Conservation (phyloP, 2,329 filamentous ascomycete genomes). For the Beauveria rudraprayagi region DNA sequence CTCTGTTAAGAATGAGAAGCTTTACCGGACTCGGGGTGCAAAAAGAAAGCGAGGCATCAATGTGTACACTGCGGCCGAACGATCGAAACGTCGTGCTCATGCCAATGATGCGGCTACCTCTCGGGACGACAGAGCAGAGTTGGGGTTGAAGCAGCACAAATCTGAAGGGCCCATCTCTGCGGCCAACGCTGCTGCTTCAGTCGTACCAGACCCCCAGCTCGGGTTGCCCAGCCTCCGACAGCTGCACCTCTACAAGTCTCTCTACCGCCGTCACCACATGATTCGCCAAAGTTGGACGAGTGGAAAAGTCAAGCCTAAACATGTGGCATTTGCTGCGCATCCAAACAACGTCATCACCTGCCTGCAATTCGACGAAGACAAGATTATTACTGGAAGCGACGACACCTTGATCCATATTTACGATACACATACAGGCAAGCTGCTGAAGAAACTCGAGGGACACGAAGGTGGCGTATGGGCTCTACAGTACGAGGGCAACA, state of each 20-base stretch:
- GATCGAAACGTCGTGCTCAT: conserved; percentile 46
- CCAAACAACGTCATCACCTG: conserved; percentile 96
- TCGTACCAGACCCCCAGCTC: conserved; percentile 73
- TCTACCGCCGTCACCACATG: conserved; percentile 87
- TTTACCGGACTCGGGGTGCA: conserved; percentile 38
- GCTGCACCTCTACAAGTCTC: conserved; percentile 89
- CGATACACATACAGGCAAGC: conserved; percentile 85
- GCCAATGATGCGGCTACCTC: conserved; percentile 36
- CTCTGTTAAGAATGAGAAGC: conserved; percentile 31
- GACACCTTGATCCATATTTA: conserved; percentile 98
- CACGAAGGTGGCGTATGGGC: conserved; percentile 98
- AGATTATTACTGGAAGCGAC: conserved; percentile 95
- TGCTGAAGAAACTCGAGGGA: conserved; percentile 76
- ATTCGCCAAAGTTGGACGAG: conserved; percentile 91
- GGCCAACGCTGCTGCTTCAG: conserved; percentile 73
- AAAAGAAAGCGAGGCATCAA: conserved; percentile 49
- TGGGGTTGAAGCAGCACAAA: conserved; percentile 40
- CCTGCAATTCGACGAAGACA: conserved; percentile 94
- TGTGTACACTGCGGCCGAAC: conserved; percentile 36
- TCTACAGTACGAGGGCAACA: conserved; percentile 90
- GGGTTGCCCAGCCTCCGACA: conserved; percentile 71
- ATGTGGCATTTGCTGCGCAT: conserved; percentile 94
- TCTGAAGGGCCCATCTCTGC: conserved; percentile 81
- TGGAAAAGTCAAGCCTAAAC: conserved; percentile 72
- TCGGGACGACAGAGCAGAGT: conserved; percentile 34